Conservation (phyloP, 257 asterid species). For the Solanum chiquidenum region DNA sequence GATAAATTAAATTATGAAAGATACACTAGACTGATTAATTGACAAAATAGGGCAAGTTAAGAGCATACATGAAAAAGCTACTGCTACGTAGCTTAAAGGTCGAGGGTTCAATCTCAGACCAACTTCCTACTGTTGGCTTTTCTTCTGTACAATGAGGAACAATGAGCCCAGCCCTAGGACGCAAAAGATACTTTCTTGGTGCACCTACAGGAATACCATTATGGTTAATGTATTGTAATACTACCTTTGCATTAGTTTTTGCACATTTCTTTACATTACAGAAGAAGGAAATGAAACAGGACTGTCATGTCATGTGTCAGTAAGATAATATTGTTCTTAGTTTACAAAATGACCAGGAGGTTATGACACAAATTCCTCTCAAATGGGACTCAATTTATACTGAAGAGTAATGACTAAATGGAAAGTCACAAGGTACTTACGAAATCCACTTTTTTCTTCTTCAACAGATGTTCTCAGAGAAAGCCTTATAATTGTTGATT, state of each 20-base stretch:
- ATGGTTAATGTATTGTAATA: neutral
- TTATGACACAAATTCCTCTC: neutral
- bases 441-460: slow-evolving; percentile 39
- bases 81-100: slow-evolving; percentile 82
- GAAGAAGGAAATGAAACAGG: neutral
- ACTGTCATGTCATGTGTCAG: neutral
- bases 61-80: slow-evolving; percentile 68
- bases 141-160: slow-evolving; percentile 64
- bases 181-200: slow-evolving; percentile 55
- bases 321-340: neutral
- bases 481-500: slow-evolving; percentile 69
- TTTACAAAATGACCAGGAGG: neutral
- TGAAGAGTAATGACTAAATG: neutral
- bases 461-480: slow-evolving; percentile 67
- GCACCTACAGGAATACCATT: slow-evolving; percentile 36
- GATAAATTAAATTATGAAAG: neutral
- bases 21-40: neutral
- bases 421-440: slow-evolving; percentile 27
- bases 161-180: slow-evolving; percentile 77
- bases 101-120: slow-evolving; percentile 82
- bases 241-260: neutral
- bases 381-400: neutral
- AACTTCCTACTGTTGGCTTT: slow-evolving; percentile 55
- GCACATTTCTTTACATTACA: neutral
- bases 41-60: neutral